Evolutionary conservation across 805 yeast genomes (phyloP).

Genomic region (Suhomyces vadensis): DNA sequence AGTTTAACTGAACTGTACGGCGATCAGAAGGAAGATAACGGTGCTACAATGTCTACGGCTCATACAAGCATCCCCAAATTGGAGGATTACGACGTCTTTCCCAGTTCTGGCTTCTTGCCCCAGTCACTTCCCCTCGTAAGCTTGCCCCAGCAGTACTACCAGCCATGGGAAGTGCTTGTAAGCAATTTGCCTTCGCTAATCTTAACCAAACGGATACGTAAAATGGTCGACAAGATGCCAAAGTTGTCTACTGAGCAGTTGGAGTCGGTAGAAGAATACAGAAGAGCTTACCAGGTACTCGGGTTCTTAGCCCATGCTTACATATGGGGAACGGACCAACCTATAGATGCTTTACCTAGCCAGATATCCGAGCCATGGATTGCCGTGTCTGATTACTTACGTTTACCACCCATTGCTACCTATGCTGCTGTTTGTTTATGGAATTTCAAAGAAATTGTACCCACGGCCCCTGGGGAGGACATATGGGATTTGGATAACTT

Average conservation of each 20-base stretch:
- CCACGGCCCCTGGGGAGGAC: conserved; percentile 32
- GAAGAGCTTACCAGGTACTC: conserved; percentile 80
- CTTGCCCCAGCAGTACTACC: conserved; percentile 62
- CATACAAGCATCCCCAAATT: conserved; percentile 25
- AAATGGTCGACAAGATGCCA: conserved; percentile 64
- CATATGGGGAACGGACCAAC: conserved; percentile 76
- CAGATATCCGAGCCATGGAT: conserved; percentile 73
- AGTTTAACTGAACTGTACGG: no score
- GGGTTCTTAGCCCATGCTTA: conserved; percentile 86
- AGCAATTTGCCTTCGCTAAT: conserved; percentile 71
- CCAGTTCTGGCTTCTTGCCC: conserved; percentile 78
- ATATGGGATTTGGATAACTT: conserved; percentile 63
- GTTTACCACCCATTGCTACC: conserved; percentile 84
- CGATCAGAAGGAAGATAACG: no score
- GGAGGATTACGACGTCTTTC: conserved; percentile 69
- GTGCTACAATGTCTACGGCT: conserved; percentile 2
- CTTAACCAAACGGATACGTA: conserved; percentile 61
- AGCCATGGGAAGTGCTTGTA: conserved; percentile 77
- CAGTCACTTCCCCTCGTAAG: conserved; percentile 57
- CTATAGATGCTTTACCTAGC: conserved; percentile 63
- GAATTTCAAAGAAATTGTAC: conserved; percentile 73
- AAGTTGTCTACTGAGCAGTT: conserved; percentile 51
- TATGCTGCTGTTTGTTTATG: conserved; percentile 86
- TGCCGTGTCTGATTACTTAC: conserved; percentile 54
- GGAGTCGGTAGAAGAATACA: conserved; percentile 48